These are phyloP conservation scores for Halteria grandinella DNA, from an alignment of 73 alveolate species.

Conservation along the genomic window DNA sequence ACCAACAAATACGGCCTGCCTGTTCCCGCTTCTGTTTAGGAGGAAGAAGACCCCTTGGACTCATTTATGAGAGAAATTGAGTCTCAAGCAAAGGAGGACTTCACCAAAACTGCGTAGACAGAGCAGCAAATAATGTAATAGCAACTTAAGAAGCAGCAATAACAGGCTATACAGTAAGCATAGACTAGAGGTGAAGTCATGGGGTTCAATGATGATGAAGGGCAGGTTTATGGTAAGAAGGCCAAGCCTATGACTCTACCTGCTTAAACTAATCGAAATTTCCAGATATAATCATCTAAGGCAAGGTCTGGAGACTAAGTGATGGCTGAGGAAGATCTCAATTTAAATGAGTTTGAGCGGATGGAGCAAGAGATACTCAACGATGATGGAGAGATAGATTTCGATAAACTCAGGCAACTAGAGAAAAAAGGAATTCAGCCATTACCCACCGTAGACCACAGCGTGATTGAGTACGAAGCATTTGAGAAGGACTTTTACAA, in stretches of 20 bases:
- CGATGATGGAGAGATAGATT: conserved; percentile 43
- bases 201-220: neutral
- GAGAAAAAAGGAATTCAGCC: conserved; percentile 64
- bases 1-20: conserved; percentile 34
- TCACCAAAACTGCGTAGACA: neutral
- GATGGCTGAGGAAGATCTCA: neutral
- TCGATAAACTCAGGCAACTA: conserved; percentile 30
- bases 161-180: neutral
- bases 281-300: no score
- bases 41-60: conserved; percentile 43
- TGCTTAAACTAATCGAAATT: no score
- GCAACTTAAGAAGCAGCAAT: neutral
- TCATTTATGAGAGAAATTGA: conserved; percentile 36
- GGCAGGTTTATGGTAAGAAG: neutral
- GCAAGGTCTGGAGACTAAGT: conserved; percentile 18
- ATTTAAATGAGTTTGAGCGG: neutral
- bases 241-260: conserved; percentile 8
- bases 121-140: conserved; percentile 1
- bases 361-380: conserved; percentile 12
- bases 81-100: neutral
- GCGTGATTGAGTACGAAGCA: conserved; percentile 80
- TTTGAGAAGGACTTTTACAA: conserved; percentile 80
- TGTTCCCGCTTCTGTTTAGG: neutral
- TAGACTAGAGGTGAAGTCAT: neutral
- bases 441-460: conserved; percentile 74